Conservation (phyloP, 2,329 filamentous ascomycete species). For the Cladosporium velox region DNA sequence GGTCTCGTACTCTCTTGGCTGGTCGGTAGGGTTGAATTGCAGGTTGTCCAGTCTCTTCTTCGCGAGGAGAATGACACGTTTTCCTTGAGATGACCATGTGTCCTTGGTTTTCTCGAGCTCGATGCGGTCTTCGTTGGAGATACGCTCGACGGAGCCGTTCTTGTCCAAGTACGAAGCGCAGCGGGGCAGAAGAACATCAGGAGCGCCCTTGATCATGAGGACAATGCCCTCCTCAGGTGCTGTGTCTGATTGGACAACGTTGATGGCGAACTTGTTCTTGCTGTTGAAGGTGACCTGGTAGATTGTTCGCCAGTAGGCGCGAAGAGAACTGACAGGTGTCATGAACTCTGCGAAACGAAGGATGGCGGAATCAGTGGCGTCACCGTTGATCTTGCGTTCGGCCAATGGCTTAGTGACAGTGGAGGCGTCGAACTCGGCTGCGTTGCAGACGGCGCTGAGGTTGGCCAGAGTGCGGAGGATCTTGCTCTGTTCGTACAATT, state of each 20-base stretch:
- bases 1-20: conserved; percentile 57
- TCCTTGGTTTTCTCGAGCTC: conserved; percentile 64
- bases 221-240: conserved; percentile 43
- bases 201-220: conserved; percentile 77
- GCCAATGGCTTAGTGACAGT: conserved; percentile 61
- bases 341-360: conserved; percentile 70
- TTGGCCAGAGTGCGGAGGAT: conserved; percentile 61
- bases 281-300: conserved; percentile 76
- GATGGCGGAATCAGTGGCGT: conserved; percentile 75
- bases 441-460: conserved; percentile 70
- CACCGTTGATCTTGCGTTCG: conserved; percentile 68
- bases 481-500: conserved; percentile 37
- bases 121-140: conserved; percentile 56
- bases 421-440: conserved; percentile 70
- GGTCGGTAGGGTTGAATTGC: conserved; percentile 53
- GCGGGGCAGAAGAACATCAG: conserved; percentile 68
- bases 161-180: conserved; percentile 60
- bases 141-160: conserved; percentile 55
- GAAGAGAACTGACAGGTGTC: conserved; percentile 60
- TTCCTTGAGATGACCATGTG: conserved; percentile 66
- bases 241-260: conserved; percentile 53
- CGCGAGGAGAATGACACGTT: conserved; percentile 69
- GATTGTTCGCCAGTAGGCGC: conserved; percentile 63
- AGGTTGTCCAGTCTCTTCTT: conserved; percentile 54
- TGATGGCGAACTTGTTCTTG: conserved; percentile 79